phyloP scores from a whole-genome alignment of 2,329 filamentous ascomycete genomes.

The Venturia pyrina region DNA sequence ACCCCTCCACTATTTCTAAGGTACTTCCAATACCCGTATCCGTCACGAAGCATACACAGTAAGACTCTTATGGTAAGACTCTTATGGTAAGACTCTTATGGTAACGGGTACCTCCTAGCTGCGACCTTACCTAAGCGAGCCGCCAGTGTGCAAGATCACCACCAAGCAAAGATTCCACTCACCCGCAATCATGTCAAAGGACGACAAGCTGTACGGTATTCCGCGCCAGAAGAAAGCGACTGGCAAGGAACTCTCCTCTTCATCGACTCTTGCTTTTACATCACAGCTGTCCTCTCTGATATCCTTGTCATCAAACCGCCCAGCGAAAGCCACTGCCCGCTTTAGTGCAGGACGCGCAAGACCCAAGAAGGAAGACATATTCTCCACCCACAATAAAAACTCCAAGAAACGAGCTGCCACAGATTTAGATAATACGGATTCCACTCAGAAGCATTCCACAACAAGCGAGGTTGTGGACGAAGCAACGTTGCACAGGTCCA shows the following conservation, averaged over 20 bases:
- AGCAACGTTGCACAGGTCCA: conserved; percentile 52
- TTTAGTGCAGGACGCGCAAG: conserved; percentile 41
- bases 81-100: too few relatives aligned
- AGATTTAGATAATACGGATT: conserved; percentile 46
- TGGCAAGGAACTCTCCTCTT: conserved; percentile 56
- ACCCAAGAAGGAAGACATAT: conserved; percentile 57
- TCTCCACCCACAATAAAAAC: conserved; percentile 55
- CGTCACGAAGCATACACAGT: too few relatives aligned
- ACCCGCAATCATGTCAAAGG: conserved; percentile 27
- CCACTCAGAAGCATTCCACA: conserved; percentile 51
- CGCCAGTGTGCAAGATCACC: too few relatives aligned
- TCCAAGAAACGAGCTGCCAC: conserved; percentile 52
- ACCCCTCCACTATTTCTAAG: too few relatives aligned
- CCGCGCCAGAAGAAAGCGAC: conserved; percentile 54
- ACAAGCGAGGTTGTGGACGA: conserved; percentile 54
- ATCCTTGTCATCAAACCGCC: conserved; percentile 35
- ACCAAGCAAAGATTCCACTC: background rate
- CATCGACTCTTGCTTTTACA: conserved; percentile 74
- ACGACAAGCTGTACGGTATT: conserved; percentile 68
- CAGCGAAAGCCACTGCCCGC: conserved; percentile 26
- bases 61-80: too few relatives aligned
- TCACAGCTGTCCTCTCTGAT: conserved; percentile 79
- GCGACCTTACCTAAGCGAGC: too few relatives aligned
- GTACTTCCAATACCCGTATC: too few relatives aligned
- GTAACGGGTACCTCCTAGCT: too few relatives aligned